Conservation (phyloP, 148 eudicot species). For the Fagopyrum esculentum region DNA sequence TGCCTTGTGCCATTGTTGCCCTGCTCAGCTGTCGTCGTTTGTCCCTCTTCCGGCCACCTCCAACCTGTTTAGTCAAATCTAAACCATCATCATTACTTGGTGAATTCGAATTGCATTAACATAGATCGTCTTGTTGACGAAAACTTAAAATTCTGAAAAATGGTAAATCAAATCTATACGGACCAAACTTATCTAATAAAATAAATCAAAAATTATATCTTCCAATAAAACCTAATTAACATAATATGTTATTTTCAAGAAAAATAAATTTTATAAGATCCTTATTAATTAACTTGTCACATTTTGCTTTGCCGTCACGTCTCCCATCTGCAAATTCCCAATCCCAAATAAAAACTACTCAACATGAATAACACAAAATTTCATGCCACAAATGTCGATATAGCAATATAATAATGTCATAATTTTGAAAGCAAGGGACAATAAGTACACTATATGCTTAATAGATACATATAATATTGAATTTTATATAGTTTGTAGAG, state of each 20-base stretch:
- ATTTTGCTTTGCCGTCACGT: constrained; percentile 21
- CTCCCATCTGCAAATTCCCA: constrained; percentile 1
- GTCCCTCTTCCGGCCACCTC: no score
- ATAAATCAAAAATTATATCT: no score
- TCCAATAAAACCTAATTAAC: no score
- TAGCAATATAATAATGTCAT: not conserved
- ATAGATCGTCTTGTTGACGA: no score
- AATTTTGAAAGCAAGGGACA: not conserved
- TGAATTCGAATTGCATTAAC: no score
- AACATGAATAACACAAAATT: not conserved
- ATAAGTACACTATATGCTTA: not conserved
- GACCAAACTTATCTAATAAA: no score
- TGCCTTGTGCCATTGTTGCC: no score
- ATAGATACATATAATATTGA: not conserved
- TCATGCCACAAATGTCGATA: not conserved
- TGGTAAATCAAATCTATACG: no score
- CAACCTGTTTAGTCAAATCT: no score
- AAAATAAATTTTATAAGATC: not conserved
- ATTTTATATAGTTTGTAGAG: not conserved
- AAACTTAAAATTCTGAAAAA: no score
- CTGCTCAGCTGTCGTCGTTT: no score
- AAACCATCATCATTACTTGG: no score
- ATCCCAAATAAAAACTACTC: constrained; percentile 4
- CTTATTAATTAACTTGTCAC: not conserved
- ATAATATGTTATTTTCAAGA: not conserved